Percentiles rank a stretch among this genome's conserved stretches.
These are phyloP conservation scores for Pythium chondricola DNA, from an alignment of 352 stramenopile genomes.

Conservation along the genomic window DNA sequence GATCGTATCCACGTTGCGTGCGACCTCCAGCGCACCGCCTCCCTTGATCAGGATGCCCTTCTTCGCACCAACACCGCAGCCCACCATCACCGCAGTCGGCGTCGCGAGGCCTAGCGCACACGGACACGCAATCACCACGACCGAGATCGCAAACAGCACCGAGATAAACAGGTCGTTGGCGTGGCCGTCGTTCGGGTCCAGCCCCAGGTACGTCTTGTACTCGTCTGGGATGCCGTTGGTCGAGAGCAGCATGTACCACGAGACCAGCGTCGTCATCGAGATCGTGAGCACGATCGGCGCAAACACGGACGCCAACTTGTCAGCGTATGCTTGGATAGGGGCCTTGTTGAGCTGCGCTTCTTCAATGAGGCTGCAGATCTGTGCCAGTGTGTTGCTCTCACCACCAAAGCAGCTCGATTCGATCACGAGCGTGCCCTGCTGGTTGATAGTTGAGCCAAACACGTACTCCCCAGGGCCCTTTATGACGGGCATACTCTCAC, in stretches of 20 bases:
- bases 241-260: constrained; percentile 45
- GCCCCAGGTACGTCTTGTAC: constrained; percentile 43
- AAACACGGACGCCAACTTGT: constrained; percentile 58
- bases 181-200: constrained; percentile 43
- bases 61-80: constrained; percentile 79
- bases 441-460: constrained; percentile 81
- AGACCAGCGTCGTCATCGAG: constrained; percentile 54
- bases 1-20: constrained; percentile 78
- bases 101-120: constrained; percentile 81
- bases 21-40: constrained; percentile 68
- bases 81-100: constrained; percentile 85
- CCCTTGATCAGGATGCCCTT: constrained; percentile 89
- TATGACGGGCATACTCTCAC: constrained; percentile 83
- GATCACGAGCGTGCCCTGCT: constrained; percentile 80
- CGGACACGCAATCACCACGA: constrained; percentile 85
- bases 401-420: constrained; percentile 75
- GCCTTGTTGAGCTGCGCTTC: constrained; percentile 84
- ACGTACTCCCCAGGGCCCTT: constrained; percentile 77
- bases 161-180: constrained; percentile 65
- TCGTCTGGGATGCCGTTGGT: constrained; percentile 42
- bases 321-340: constrained; percentile 83
- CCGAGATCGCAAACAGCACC: constrained; percentile 82
- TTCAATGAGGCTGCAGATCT: constrained; percentile 82
- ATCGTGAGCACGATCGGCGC: constrained; percentile 58
- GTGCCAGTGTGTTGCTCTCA: constrained; percentile 58